Evolutionary conservation across 805 yeast species (phyloP).

Genomic region (Starmerella apicola): DNA sequence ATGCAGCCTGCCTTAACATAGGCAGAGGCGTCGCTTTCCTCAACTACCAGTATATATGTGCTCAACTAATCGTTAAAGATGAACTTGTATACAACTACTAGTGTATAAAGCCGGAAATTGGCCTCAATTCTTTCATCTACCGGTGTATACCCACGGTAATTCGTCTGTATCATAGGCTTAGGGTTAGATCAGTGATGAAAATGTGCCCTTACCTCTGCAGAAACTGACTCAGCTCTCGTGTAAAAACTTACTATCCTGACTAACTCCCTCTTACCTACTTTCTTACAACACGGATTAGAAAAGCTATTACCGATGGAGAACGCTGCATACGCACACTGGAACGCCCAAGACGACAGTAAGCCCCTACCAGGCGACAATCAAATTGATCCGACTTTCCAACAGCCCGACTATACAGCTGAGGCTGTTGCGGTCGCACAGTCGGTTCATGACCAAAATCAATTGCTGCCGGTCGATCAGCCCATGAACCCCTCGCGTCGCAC

Average conservation of each 20-base stretch:
- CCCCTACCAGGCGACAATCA: constrained; percentile 22
- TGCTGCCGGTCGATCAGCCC: constrained; percentile 24
- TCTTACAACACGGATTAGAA: constrained; percentile 20
- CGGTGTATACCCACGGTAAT: too few relatives aligned
- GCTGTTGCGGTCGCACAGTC: constrained; percentile 24
- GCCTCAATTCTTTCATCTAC: too few relatives aligned
- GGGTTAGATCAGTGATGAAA: constrained; percentile 6
- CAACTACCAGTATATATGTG: too few relatives aligned
- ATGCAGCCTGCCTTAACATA: too few relatives aligned
- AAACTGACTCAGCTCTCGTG: constrained; percentile 19
- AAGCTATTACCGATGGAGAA: constrained; percentile 19
- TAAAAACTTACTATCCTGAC: constrained; percentile 9
- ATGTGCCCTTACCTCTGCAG: not conserved
- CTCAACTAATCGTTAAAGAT: too few relatives aligned
- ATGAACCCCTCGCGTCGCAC: constrained; percentile 24
- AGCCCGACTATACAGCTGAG: constrained; percentile 24
- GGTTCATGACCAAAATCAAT: constrained; percentile 22
- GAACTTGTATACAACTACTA: too few relatives aligned
- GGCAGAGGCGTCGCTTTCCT: too few relatives aligned
- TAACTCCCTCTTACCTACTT: constrained; percentile 16
- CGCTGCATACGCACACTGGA: constrained; percentile 23
- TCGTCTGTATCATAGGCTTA: too few relatives aligned
- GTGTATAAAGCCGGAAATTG: too few relatives aligned
- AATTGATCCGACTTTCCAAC: constrained; percentile 24
- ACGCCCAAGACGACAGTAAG: constrained; percentile 21